Evolutionary conservation across 2,329 filamentous ascomycete species (phyloP).

Genomic region (Calonectria pseudoturangicola): DNA sequence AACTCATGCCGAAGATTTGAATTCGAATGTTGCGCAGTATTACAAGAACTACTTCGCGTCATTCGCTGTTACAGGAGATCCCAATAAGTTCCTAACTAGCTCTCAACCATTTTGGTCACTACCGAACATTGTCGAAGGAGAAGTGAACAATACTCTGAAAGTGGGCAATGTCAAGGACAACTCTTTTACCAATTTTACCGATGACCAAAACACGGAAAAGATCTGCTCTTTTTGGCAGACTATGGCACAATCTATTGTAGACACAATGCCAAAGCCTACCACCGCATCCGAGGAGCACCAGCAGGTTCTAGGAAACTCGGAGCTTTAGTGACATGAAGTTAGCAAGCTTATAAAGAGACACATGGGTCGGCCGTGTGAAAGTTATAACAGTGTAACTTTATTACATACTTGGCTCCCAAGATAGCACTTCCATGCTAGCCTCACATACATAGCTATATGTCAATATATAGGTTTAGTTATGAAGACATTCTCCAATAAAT

Average conservation of each 20-base stretch:
- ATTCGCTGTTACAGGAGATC: background rate
- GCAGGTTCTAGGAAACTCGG: background rate
- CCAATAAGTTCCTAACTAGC: background rate
- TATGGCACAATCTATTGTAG: background rate
- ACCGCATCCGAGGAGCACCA: background rate
- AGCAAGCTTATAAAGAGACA: background rate
- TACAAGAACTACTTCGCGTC: conserved; percentile 6
- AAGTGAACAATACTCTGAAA: background rate
- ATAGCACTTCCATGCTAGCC: too few species aligned
- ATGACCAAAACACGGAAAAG: background rate
- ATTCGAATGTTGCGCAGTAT: background rate
- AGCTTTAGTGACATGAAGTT: background rate
- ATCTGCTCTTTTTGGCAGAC: background rate
- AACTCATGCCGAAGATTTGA: background rate
- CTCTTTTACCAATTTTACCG: background rate
- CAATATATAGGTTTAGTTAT: too few species aligned
- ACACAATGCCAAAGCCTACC: background rate
- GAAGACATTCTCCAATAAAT: too few species aligned
- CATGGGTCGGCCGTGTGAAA: background rate
- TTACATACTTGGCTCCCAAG: too few species aligned
- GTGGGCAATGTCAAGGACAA: background rate
- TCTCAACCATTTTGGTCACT: background rate
- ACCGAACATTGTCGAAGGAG: background rate
- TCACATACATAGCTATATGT: too few species aligned
- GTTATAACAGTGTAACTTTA: too few species aligned